Percentiles rank a stretch among this genome's conserved stretches.
Evolutionary conservation across 148 eudicot genomes (phyloP).

Genomic region (Diospyros lotus): DNA sequence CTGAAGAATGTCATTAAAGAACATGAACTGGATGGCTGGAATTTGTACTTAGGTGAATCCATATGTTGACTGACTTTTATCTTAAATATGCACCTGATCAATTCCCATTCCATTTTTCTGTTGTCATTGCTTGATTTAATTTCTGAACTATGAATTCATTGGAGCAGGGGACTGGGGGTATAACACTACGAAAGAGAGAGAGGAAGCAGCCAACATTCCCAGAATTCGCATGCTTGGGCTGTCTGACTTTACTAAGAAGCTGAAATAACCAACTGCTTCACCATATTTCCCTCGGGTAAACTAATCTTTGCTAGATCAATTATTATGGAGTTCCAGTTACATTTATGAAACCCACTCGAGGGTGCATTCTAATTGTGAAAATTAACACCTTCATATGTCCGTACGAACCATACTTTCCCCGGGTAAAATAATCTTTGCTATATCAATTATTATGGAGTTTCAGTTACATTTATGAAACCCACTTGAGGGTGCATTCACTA

Average conservation of each 20-base stretch:
- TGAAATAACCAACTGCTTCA: conserved; percentile 44
- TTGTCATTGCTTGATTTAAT: conserved; percentile 5
- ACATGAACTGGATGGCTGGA: conserved; percentile 77
- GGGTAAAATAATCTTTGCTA: no score
- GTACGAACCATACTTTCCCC: no score
- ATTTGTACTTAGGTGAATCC: conserved; percentile 77
- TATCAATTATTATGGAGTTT: neutral
- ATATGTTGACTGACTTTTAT: neutral
- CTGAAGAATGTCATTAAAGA: conserved; percentile 93
- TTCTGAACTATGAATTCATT: conserved; percentile 14
- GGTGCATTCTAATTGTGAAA: no score
- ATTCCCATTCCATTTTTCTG: neutral
- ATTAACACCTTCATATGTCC: no score
- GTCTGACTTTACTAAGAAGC: conserved; percentile 79
- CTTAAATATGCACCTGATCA: neutral
- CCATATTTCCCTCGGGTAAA: neutral
- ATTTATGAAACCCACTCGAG: neutral
- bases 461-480: neutral
- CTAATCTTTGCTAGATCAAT: neutral
- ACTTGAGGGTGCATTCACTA: no score
- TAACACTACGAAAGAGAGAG: conserved; percentile 80
- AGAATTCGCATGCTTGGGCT: conserved; percentile 75
- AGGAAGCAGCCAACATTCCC: conserved; percentile 67
- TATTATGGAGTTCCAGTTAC: neutral
- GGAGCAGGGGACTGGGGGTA: conserved; percentile 93